These are phyloP conservation scores for Eutypella sp. DNA, from an alignment of 2,329 filamentous ascomycete species.

Conservation along the genomic window DNA sequence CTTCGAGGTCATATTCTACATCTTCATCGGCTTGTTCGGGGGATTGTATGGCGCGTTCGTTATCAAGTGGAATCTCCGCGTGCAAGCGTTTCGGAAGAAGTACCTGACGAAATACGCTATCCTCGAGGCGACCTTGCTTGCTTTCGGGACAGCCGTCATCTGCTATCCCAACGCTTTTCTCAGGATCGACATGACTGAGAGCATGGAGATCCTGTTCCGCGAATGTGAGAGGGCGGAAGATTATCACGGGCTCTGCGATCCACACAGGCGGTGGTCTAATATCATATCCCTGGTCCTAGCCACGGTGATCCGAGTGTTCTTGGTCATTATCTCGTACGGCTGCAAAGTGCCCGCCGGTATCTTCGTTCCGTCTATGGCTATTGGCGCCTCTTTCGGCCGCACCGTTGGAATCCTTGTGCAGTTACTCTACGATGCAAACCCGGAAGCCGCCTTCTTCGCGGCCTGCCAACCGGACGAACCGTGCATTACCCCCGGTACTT, in stretches of 20 bases:
- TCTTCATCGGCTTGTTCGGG: constrained; percentile 86
- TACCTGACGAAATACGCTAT: constrained; percentile 82
- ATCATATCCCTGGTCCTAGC: constrained; percentile 73
- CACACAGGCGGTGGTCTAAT: constrained; percentile 69
- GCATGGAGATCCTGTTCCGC: constrained; percentile 95
- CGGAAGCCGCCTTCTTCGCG: constrained; percentile 77
- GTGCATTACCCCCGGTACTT: constrained; percentile 95
- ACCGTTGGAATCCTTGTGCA: constrained; percentile 94
- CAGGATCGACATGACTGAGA: constrained; percentile 97
- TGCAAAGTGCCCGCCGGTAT: constrained; percentile 98
- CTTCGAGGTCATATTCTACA: constrained; percentile 90
- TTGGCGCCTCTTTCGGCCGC: constrained; percentile 89
- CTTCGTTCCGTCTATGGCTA: constrained; percentile 96
- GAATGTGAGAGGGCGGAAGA: constrained; percentile 88
- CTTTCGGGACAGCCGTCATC: constrained; percentile 79
- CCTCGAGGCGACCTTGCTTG: constrained; percentile 78
- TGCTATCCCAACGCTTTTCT: constrained; percentile 96
- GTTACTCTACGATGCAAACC: constrained; percentile 78
- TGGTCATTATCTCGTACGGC: constrained; percentile 94
- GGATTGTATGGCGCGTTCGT: constrained; percentile 94
- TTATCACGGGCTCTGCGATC: constrained; percentile 84
- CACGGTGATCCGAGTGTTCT: constrained; percentile 71
- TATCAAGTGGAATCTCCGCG: constrained; percentile 94
- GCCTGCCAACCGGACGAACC: constrained; percentile 86
- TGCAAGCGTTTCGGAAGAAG: constrained; percentile 89